Evolutionary conservation across 257 asterid species (phyloP).

Genomic region (Paraleonurus japonicus): DNA sequence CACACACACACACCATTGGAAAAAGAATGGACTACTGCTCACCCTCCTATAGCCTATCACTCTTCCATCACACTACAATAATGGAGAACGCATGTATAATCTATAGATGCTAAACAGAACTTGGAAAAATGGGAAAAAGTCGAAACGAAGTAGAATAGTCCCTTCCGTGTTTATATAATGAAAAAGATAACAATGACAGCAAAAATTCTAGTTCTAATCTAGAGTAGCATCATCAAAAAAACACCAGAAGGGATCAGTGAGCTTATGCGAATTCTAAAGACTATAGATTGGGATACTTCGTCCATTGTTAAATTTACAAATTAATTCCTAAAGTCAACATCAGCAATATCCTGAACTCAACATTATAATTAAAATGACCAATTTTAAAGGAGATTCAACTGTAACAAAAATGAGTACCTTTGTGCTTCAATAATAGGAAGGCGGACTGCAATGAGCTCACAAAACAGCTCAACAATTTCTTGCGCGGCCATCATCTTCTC

Average conservation of each 20-base stretch:
- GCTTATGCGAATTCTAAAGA: not conserved
- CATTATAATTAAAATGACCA: not conserved
- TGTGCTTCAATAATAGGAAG: constrained; percentile 83
- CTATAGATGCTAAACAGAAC: not conserved
- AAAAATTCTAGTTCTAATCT: not conserved
- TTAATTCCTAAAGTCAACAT: not conserved
- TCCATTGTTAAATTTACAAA: not conserved
- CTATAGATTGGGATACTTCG: not conserved
- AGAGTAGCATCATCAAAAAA: not conserved
- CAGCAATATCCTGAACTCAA: not conserved
- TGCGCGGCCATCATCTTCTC: constrained; percentile 98
- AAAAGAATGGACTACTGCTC: not conserved
- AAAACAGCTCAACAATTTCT: constrained; percentile 86
- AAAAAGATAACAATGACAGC: not conserved
- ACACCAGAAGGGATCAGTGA: constrained; percentile 1
- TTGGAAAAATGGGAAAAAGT: not conserved
- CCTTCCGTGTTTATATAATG: not conserved
- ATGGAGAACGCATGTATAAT: not conserved
- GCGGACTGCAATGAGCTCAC: constrained; percentile 77
- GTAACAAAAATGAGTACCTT: constrained; percentile 39
- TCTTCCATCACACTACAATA: not conserved
- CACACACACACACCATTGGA: not conserved
- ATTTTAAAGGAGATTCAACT: not conserved
- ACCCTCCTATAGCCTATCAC: not conserved
- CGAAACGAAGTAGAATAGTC: not conserved